A percentile compares a stretch with the other conserved stretches of the same genome.
Evolutionary conservation across 108 stramenopile species (phyloP).

Genomic region (Pseudonitzschia multiseries): DNA sequence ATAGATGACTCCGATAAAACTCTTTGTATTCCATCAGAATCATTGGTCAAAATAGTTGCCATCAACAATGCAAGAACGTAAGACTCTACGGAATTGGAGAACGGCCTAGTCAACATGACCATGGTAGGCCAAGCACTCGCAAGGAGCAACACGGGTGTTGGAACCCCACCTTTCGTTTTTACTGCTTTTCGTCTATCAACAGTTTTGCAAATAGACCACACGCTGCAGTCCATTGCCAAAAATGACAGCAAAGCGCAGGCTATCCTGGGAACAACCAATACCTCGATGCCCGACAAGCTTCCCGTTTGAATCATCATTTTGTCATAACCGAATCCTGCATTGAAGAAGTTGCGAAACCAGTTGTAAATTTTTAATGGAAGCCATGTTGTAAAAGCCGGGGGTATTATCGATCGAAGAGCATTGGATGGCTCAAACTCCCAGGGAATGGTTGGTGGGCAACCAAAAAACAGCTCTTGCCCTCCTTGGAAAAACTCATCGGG

Average conservation of each 20-base stretch:
- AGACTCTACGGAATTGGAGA: slow-evolving; percentile 79
- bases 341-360: background rate
- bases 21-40: background rate
- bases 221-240: slow-evolving; percentile 51
- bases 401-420: slow-evolving; percentile 77
- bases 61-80: slow-evolving; percentile 60
- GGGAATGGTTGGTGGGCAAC: slow-evolving; percentile 50
- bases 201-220: slow-evolving; percentile 40
- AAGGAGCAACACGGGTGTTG: slow-evolving; percentile 51
- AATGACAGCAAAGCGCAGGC: slow-evolving; percentile 62
- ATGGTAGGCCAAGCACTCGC: slow-evolving; percentile 73
- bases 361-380: slow-evolving; percentile 55
- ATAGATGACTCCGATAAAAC: background rate
- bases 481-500: slow-evolving; percentile 89
- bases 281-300: slow-evolving; percentile 54
- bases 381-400: slow-evolving; percentile 67
- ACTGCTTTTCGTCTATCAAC: background rate
- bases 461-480: slow-evolving; percentile 56
- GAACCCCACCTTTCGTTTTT: slow-evolving; percentile 14
- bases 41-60: slow-evolving; percentile 20
- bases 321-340: background rate
- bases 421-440: slow-evolving; percentile 79
- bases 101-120: slow-evolving; percentile 65
- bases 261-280: slow-evolving; percentile 66
- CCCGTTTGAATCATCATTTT: slow-evolving; percentile 19